Conservation (phyloP, 2,329 filamentous ascomycete species). For the Xylaria sp. region DNA sequence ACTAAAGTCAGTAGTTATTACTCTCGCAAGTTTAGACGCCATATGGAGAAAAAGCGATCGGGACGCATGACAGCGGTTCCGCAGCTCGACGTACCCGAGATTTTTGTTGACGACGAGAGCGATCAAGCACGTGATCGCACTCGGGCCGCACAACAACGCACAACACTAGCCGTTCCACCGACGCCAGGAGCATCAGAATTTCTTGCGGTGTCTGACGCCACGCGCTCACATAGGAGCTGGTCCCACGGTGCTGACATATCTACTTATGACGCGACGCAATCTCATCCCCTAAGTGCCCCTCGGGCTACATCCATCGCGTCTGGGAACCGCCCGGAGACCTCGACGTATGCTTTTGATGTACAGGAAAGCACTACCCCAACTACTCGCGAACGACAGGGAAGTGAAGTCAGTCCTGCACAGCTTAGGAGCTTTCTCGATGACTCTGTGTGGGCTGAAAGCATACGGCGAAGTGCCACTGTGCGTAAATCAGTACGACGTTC, state of each 20-base stretch:
- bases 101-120: slow-evolving; percentile 85
- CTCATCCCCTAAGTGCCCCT: slow-evolving; percentile 67
- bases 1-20: slow-evolving; percentile 69
- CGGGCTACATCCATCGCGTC: slow-evolving; percentile 57
- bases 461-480: slow-evolving; percentile 85
- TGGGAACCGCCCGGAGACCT: slow-evolving; percentile 58
- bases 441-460: slow-evolving; percentile 93
- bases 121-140: slow-evolving; percentile 53
- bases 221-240: slow-evolving; percentile 56
- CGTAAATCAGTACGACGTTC: slow-evolving; percentile 54
- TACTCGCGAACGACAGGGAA: slow-evolving; percentile 69
- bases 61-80: slow-evolving; percentile 83
- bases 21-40: slow-evolving; percentile 82
- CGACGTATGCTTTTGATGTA: slow-evolving; percentile 69
- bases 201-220: slow-evolving; percentile 52
- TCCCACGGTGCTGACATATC: slow-evolving; percentile 58
- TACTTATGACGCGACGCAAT: slow-evolving; percentile 55
- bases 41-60: slow-evolving; percentile 76
- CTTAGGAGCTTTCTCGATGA: slow-evolving; percentile 88
- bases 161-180: slow-evolving; percentile 47
- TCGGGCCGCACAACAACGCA: slow-evolving; percentile 42
- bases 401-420: slow-evolving; percentile 77
- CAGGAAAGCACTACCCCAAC: slow-evolving; percentile 56
- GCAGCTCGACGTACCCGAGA: slow-evolving; percentile 86
- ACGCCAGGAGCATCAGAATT: slow-evolving; percentile 46